Conservation (phyloP, 768 basidiomycete species). For the Amanita inopinata region DNA sequence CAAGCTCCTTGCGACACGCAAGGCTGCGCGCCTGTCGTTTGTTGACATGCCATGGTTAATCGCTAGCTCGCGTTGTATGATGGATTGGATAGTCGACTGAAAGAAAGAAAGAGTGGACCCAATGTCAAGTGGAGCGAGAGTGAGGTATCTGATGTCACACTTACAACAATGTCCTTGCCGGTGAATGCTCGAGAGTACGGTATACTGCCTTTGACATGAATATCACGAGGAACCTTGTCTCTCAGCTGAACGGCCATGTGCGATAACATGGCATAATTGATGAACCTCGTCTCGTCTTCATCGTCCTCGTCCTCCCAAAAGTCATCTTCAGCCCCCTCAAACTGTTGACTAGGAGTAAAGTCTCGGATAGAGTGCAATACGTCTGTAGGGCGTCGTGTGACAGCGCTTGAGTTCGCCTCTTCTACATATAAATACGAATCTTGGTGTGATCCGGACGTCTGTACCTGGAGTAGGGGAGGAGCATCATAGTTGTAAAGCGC, state of each 20-base stretch:
- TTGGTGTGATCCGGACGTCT: neutral
- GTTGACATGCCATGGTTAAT: constrained; percentile 56
- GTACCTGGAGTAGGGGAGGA: neutral
- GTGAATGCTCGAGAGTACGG: constrained; percentile 89
- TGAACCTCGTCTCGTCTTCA: constrained; percentile 51
- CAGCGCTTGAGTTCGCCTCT: constrained; percentile 16
- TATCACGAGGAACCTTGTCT: constrained; percentile 81
- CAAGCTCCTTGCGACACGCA: constrained; percentile 81
- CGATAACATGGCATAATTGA: constrained; percentile 79
- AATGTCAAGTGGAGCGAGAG: constrained; percentile 3
- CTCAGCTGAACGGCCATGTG: constrained; percentile 83
- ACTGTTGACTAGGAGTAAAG: constrained; percentile 18
- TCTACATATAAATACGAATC: constrained; percentile 13
- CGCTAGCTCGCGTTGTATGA: constrained; percentile 70
- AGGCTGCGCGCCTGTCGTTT: constrained; percentile 70
- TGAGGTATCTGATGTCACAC: constrained; percentile 22
- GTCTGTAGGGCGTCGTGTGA: constrained; percentile 21
- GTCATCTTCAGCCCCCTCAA: constrained; percentile 39
- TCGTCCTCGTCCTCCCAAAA: constrained; percentile 62
- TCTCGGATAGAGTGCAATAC: constrained; percentile 20
- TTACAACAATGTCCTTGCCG: constrained; percentile 85
- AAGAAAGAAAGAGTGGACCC: neutral
- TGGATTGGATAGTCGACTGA: constrained; percentile 79
- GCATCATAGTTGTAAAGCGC: neutral
- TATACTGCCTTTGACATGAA: constrained; percentile 91